Conservation (phyloP, 257 asterid genomes). For the Asclepias syriaca region DNA sequence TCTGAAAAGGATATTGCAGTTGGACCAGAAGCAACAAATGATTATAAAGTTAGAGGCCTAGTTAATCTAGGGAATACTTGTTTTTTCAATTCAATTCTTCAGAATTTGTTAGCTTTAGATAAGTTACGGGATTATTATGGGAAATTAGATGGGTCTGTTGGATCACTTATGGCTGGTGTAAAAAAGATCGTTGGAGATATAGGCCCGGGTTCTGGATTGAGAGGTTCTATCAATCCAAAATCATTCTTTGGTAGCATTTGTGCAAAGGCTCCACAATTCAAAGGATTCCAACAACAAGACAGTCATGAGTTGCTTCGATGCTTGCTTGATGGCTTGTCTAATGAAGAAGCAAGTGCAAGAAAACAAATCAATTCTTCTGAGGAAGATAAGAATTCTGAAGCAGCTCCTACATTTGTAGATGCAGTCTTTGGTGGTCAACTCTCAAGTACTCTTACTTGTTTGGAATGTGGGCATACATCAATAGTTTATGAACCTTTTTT, state of each 20-base stretch:
- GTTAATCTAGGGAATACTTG: slow-evolving; percentile 92
- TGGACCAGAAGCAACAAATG: slow-evolving; percentile 26
- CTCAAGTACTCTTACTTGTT: slow-evolving; percentile 71
- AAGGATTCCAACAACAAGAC: slow-evolving; percentile 92
- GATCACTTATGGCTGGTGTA: slow-evolving; percentile 62
- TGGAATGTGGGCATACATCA: slow-evolving; percentile 80
- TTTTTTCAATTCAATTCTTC: slow-evolving; percentile 82
- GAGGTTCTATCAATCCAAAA: slow-evolving; percentile 59
- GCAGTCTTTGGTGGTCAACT: slow-evolving; percentile 78
- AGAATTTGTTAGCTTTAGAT: slow-evolving; percentile 64
- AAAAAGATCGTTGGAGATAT: slow-evolving; percentile 62
- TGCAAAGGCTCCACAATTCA: slow-evolving; percentile 77
- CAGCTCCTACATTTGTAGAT: slow-evolving; percentile 59
- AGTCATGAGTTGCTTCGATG: slow-evolving; percentile 89
- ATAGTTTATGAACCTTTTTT: slow-evolving; percentile 67
- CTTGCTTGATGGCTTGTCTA: slow-evolving; percentile 72
- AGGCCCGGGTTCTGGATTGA: slow-evolving; percentile 35
- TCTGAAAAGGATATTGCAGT: slow-evolving; percentile 30
- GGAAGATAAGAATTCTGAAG: slow-evolving; percentile 32
- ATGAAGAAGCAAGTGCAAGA: slow-evolving; percentile 58
- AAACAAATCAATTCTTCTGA: slow-evolving; percentile 34
- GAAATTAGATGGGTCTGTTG: slow-evolving; percentile 54
- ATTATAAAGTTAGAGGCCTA: slow-evolving; percentile 60
- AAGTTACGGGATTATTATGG: slow-evolving; percentile 48
- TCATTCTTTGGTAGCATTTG: slow-evolving; percentile 68